Percentiles rank a stretch among this genome's conserved stretches.
phyloP scores from a whole-genome alignment of 1,284 basidiomycete species.

The Fistulina hepatica region DNA sequence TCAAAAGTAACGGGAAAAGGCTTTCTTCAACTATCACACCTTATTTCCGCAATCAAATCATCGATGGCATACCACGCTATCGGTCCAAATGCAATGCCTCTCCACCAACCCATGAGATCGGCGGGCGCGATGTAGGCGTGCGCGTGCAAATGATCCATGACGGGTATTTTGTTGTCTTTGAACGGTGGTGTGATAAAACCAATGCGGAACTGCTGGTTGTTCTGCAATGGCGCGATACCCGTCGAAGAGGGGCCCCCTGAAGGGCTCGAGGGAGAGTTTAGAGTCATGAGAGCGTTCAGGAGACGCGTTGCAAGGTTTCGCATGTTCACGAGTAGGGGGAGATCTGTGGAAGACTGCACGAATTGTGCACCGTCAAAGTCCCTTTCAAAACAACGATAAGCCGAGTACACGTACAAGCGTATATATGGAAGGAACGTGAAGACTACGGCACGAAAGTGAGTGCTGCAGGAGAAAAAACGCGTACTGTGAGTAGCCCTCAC shows the following conservation, averaged over 20 bases:
- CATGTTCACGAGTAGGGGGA: constrained; percentile 55
- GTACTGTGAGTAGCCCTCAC: constrained; percentile 29
- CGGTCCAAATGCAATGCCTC: constrained; percentile 51
- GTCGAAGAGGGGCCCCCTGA: constrained; percentile 22
- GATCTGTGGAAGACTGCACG: constrained; percentile 56
- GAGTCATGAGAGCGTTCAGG: constrained; percentile 36
- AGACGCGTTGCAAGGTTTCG: constrained; percentile 48
- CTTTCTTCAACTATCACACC: constrained; percentile 32
- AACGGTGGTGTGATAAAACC: constrained; percentile 70
- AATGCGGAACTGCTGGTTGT: constrained; percentile 37
- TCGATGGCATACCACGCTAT: constrained; percentile 67
- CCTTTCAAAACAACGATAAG: constrained; percentile 3
- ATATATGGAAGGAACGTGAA: constrained; percentile 69
- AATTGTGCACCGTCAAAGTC: constrained; percentile 8
- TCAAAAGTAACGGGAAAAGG: constrained; percentile 3
- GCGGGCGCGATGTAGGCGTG: constrained; percentile 58
- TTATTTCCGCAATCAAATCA: constrained; percentile 68
- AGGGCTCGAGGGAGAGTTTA: constrained; percentile 26
- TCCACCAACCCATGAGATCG: constrained; percentile 62
- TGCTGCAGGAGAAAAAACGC: constrained; percentile 10
- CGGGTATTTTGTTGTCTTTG: constrained; percentile 61
- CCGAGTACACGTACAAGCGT: constrained; percentile 39
- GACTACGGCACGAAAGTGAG: constrained; percentile 29
- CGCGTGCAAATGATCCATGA: constrained; percentile 65
- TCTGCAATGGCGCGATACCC: constrained; percentile 22